phyloP scores from a whole-genome alignment of 2,329 filamentous ascomycete species.

The Alternaria rosae region DNA sequence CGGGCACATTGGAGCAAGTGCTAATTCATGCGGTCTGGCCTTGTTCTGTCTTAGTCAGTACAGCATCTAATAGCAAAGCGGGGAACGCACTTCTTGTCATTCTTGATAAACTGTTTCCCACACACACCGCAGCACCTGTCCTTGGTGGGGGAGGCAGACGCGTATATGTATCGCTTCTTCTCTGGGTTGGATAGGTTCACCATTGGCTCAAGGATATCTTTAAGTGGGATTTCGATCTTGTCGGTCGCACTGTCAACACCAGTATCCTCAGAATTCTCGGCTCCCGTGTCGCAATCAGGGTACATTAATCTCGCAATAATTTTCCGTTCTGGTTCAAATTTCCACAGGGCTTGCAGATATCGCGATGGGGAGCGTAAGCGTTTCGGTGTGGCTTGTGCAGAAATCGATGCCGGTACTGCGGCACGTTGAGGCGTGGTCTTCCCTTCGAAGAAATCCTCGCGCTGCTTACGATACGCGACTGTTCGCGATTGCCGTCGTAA shows the following conservation, averaged over 20 bases:
- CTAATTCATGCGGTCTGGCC: neutral
- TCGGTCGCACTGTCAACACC: neutral
- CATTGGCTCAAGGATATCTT: slow-evolving; percentile 1
- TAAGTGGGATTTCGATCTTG: neutral
- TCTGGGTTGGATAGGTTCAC: neutral
- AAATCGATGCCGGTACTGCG: neutral
- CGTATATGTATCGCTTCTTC: neutral
- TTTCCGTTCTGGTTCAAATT: slow-evolving; percentile 3
- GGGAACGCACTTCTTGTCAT: neutral
- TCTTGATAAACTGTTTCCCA: neutral
- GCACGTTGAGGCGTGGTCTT: neutral
- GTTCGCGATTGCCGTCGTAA: slow-evolving; percentile 6
- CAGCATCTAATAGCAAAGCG: neutral
- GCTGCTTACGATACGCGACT: slow-evolving; percentile 2
- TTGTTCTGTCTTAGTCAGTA: neutral
- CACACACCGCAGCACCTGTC: neutral
- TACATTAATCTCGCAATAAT: neutral
- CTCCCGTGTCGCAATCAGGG: neutral
- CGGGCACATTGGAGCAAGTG: neutral
- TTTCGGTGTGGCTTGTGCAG: neutral
- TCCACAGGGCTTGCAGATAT: slow-evolving; percentile 5
- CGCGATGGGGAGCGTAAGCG: neutral
- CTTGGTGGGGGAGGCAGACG: neutral
- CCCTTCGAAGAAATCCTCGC: slow-evolving; percentile 4
- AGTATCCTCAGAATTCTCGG: too few relatives aligned